Base-by-base conservation (phyloP, 116 monocot species). In the Cymodocea nodosa region DNA sequence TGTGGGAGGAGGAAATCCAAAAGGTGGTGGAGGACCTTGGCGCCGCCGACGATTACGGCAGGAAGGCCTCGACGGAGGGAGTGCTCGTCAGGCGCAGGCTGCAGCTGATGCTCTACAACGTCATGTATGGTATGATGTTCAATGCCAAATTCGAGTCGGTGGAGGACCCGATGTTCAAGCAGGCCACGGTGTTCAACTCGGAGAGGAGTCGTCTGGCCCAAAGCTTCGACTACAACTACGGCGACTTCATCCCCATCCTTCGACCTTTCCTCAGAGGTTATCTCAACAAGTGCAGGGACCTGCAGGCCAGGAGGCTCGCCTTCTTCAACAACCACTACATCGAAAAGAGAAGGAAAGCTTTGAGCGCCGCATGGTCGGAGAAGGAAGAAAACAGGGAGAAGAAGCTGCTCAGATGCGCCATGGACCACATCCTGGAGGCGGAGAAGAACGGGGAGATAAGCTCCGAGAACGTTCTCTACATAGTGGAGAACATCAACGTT, bases 151-250 rank as follows among this genome's bases (percentile, higher is more conserved):
- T 86, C 40, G 82, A 86, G 73, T 40, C 40, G 9, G 40, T 40
- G 54, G 64, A 64, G 6, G 64, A 64, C 20, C 64, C 64, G 6
- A 15, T 62, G 12, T 62, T 62, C 36, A 6, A 36, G 12, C 35
- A 62, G 40, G 36, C 36, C 36, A 62, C 18, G 36, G 39, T 36
- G 7, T n/a, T 62, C 18, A 62, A 62, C 20, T 37, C 40, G 6
- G 85, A 85, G 78, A 70, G 85, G 71, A 81, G 85, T 68, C 40
- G 79, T 1, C 60, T 85, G 20, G 81, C 81, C 2, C 85, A 85
- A 75, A 85, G 85, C 70, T 85, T 85, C 71, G 85, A 85, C 20
- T 81, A 85, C 71, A 85, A 85, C 61, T 85, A 85, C 30, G 85
- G 85, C 0, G 85, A 85, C 40, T 85, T 85, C 66, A 85, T 85